Percentiles rank a stretch among this genome's conserved stretches.
Conservation (phyloP, 2,329 filamentous ascomycete species). For the Fusarium chuoi region DNA sequence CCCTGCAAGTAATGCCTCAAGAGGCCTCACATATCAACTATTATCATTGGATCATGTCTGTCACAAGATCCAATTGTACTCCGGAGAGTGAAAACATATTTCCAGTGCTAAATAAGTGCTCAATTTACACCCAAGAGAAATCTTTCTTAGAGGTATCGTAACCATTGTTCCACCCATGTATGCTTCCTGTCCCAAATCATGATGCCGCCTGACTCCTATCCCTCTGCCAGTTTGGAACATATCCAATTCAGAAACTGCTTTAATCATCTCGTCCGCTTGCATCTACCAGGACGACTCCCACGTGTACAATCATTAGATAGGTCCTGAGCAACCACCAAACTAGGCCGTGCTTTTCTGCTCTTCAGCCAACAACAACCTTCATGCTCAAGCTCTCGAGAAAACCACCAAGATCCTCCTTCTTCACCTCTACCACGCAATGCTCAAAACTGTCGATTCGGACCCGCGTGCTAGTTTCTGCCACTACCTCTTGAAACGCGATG, state of each 20-base stretch:
- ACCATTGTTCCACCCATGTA: slow-evolving; percentile 31
- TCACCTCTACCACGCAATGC: slow-evolving; percentile 96
- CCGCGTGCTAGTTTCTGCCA: slow-evolving; percentile 87
- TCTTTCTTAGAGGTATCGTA: slow-evolving; percentile 33
- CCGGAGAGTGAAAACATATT: not conserved
- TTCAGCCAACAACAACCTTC: slow-evolving; percentile 80
- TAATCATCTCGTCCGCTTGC: slow-evolving; percentile 8
- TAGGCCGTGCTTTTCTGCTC: no score
- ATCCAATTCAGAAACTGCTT: slow-evolving; percentile 13
- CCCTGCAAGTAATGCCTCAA: not conserved
- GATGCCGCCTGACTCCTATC: slow-evolving; percentile 33
- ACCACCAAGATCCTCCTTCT: slow-evolving; percentile 89
- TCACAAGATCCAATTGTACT: not conserved
- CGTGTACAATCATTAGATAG: slow-evolving; percentile 15
- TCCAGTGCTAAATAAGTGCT: not conserved
- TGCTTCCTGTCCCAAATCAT: slow-evolving; percentile 32
- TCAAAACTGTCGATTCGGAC: slow-evolving; percentile 97
- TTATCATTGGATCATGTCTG: not conserved
- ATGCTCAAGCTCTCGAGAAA: slow-evolving; percentile 93
- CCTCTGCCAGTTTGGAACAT: slow-evolving; percentile 7
- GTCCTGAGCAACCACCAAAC: not conserved
- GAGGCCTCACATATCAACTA: not conserved
- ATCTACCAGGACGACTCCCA: slow-evolving; percentile 14
- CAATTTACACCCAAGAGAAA: slow-evolving; percentile 4
- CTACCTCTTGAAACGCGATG: slow-evolving; percentile 94